Conservation (phyloP, 1,139 yeast species). For the Pneumocystis canis region DNA sequence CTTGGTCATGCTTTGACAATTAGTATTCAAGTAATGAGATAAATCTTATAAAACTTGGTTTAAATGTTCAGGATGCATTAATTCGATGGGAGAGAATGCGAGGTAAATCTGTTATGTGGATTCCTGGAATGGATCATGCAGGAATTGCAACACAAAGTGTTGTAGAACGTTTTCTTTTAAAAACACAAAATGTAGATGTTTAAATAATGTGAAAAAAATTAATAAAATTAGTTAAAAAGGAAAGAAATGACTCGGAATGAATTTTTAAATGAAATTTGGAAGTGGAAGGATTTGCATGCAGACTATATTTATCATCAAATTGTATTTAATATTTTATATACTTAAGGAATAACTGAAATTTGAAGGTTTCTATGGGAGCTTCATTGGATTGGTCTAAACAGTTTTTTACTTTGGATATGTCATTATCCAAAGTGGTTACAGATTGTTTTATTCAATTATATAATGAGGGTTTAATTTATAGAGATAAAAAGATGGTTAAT, state of each 20-base stretch:
- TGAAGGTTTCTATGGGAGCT: constrained; percentile 9
- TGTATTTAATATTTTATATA: not conserved
- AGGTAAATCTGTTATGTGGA: constrained; percentile 10
- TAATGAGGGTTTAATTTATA: constrained; percentile 10
- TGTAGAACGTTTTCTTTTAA: constrained; percentile 7
- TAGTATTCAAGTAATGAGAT: constrained; percentile 6
- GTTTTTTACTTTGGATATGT: constrained; percentile 11
- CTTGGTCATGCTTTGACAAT: constrained; percentile 14
- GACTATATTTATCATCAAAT: not conserved
- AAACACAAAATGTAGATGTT: constrained; percentile 4
- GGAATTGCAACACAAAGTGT: constrained; percentile 14
- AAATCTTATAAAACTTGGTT: not conserved
- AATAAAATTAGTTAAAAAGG: not conserved
- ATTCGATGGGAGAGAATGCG: constrained; percentile 5
- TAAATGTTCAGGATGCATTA: constrained; percentile 8
- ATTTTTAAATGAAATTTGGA: constrained; percentile 4
- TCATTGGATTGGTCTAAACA: constrained; percentile 10
- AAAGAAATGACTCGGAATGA: constrained; percentile 5
- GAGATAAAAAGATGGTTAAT: constrained; percentile 13
- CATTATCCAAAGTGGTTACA: constrained; percentile 8
- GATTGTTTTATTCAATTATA: constrained; percentile 10
- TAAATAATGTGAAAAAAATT: not conserved
- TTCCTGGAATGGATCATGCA: constrained; percentile 14
- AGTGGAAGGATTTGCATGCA: not conserved
- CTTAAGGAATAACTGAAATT: not conserved